Evolutionary conservation across 2,329 filamentous ascomycete genomes (phyloP), one percentile per base, ranked within the genome.

Genomic region (Didymella lethalis): DNA sequence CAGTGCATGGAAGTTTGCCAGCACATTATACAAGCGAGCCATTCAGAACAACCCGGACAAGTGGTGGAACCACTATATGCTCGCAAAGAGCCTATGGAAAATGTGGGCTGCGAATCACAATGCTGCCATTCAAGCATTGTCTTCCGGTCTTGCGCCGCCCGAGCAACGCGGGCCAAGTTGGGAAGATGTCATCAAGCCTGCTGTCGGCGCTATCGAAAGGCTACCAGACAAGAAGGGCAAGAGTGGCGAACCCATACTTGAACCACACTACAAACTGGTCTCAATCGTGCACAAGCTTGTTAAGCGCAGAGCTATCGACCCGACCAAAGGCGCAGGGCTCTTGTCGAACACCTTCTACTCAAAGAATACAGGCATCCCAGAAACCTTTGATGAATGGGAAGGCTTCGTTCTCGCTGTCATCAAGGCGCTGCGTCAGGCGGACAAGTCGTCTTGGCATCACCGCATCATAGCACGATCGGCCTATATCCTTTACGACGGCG

Each of bases 371-470:
- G 73, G 77, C 59, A 65, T 79, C 49, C 75, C 84, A 68, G 68
- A 83, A 75, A 71, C 83, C 73, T 48, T 81, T 74, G 77, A 83
- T 61, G 77, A 83, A 8, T 88, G 85, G 80, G 84, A 86, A 47
- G 69, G 80, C 1, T 91, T 91, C 66, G 85, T 90, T 43, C 75
- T 89, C 14, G 86, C 77, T 83, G 85, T 88, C 0, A 75, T 89
- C 48, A 85, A 84, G 66, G 81, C 81, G 31, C 76, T 90, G 52
- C 84, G 85, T 54, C 79, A 79, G 34, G 92, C 92, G 61, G 93
- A 97, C 77, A 96, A 96, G 80, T 90, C 91, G 0, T 94, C 95
- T 69, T 97, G 93, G 93, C 93, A 97, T 72, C 93, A 97, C 75
- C 90, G 93, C 20, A 93, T 97, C 79, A 91, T 92, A 52, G 88